Conservation (phyloP, 352 stramenopile species). For the Phytophthora sp. region DNA sequence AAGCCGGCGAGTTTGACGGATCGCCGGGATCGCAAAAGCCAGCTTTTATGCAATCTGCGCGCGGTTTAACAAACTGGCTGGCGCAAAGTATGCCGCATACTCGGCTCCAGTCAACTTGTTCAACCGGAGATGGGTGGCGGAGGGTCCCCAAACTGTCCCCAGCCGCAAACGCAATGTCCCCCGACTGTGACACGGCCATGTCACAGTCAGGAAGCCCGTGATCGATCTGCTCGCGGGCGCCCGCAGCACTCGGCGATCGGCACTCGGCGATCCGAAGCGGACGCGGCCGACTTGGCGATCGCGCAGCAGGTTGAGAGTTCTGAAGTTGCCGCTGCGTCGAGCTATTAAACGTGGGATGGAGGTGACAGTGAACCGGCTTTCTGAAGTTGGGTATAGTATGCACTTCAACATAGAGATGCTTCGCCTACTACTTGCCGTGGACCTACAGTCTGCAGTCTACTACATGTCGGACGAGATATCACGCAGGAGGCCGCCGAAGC, state of each 20-base stretch:
- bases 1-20: constrained; percentile 3
- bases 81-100: constrained; percentile 7
- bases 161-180: constrained; percentile 33
- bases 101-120: constrained; percentile 1
- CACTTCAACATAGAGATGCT: constrained; percentile 19
- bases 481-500: constrained; percentile 18
- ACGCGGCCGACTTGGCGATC: no score
- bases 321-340: neutral
- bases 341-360: no score
- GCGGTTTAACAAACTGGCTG: constrained; percentile 27
- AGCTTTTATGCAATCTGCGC: constrained; percentile 22
- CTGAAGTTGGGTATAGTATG: constrained; percentile 15
- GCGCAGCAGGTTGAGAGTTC: no score
- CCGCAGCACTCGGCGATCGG: constrained; percentile 1
- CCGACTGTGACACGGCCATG: constrained; percentile 20
- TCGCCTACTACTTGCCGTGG: neutral
- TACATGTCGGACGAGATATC: constrained; percentile 1
- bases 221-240: neutral
- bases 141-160: constrained; percentile 26
- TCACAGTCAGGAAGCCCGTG: constrained; percentile 19
- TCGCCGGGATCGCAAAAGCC: constrained; percentile 4
- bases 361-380: neutral
- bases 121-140: constrained; percentile 20
- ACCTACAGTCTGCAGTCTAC: neutral
- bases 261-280: no score